Base-by-base conservation (phyloP, 805 yeast genomes). In the Saccharomycopsis sp. region DNA sequence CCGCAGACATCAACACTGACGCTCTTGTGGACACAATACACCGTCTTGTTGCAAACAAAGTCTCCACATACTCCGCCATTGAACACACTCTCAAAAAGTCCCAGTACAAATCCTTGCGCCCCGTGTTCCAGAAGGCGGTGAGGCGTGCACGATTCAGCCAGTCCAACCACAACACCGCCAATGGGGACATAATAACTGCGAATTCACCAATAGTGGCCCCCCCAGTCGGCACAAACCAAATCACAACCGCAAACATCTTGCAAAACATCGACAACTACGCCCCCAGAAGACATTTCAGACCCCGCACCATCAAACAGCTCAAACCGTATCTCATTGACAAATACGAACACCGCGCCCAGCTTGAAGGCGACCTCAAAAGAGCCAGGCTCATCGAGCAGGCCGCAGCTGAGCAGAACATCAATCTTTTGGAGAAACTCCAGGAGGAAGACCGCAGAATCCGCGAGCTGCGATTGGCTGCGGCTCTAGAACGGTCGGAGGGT, bases 311-410 rank as follows among this genome's bases (percentile, higher is more conserved):
- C 15, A 60, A 60, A 50, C 63, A 60, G 41, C 46, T 60, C 55
- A 60, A 60, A 24, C 63, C 63, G n/a, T 60, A 60, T 44, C 52
- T 58, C 9, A 58, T 60, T 16, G 63, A 60, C 37, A 40, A 58
- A 16, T 57, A 29, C 46, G 63, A 60, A 34, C 63, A 60, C 34
- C 40, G 51, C 21, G 63, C 63, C 3, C 63, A 60, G 34, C 24
- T 60, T 2, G 41, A 50, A 16, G 63, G 63, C 14, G 63, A 60
- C 51, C 34, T 58, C 16, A 55, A 55, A 44, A 24, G 63, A 41
- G 60, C 60, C 8, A 34, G 40, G 23, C 29, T 60, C 9, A 52
- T 60, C 23, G 63, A 60, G 41, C 40, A 48, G 44, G 63, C 63
- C 1, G 63, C 63, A 8, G 56, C 58, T 3, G 63, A 56, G 18